Evolutionary conservation across 176 grass and related monocot species (phyloP), one percentile per base, ranked within the genome.

Genomic region (Triticum timopheevii): DNA sequence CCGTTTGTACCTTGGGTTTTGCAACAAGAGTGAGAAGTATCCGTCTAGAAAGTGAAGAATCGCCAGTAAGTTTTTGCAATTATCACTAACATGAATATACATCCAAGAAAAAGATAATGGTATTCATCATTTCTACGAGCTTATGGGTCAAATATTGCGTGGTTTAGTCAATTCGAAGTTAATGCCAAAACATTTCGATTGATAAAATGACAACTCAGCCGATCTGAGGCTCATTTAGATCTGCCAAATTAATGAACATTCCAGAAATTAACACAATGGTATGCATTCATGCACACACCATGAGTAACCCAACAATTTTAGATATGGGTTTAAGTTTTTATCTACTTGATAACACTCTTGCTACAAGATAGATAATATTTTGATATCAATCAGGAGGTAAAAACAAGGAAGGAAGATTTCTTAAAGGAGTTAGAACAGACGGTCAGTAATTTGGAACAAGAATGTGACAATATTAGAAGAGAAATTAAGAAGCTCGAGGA

Each of bases 1-100:
- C 92, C 38, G 80, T 98, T 70, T 98, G 96, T 82, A 93, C 93
- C 49, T 93, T 98, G 89, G 92, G 93, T 68, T 98, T 98, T 88
- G 96, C 96, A 23, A 91, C 87, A 84, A 86, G 96, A 82, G 93
- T 85, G 49, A 96, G 88, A 96, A 98, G 96, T 77, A 87, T 98
- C 80, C 88, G 61, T 69, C 80, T 94, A 61, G 91, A 94, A 87
- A 90, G 70, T 84, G 90, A 94, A 94, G 93, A 93, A 67, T 81
- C 90, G 54, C 72, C 83, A 62, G 96, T 98, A 94, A 89, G 90
- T 16, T 79, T 91, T 84, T 80, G 31, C 59, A 56, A 19, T 83
- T 83, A 39, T 19, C 61, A 19, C 19, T 75, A 64, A 65, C 33
- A 84, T 88, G 35, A 83, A 68, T 73, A 84, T 82, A 80, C 65